Percentiles rank a stretch among this genome's conserved stretches.
phyloP scores from a whole-genome alignment of 2,329 filamentous ascomycete species.

The Thermoascus crustaceus region DNA sequence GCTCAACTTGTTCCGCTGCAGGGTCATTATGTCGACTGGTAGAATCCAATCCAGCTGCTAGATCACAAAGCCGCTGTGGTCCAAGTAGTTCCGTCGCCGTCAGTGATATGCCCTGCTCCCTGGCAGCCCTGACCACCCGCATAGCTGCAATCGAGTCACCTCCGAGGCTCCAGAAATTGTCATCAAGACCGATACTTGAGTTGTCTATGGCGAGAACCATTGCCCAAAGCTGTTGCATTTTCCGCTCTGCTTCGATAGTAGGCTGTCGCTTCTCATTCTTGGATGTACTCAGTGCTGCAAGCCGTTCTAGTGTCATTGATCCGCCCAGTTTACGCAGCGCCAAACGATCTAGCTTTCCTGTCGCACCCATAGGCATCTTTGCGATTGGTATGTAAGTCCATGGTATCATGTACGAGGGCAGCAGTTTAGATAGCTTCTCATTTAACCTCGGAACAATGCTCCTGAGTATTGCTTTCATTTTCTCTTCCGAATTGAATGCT shows the following conservation, averaged over 20 bases:
- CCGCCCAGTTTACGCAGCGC: constrained; percentile 1
- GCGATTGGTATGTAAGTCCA: neutral
- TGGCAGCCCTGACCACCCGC: constrained; percentile 14
- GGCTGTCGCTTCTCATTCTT: constrained; percentile 11
- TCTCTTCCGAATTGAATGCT: too few relatives aligned
- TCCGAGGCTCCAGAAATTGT: constrained; percentile 18
- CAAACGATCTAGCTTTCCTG: constrained; percentile 5
- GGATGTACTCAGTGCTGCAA: neutral
- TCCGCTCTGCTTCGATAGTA: constrained; percentile 1
- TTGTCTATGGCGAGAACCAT: constrained; percentile 9
- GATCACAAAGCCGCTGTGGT: too few relatives aligned
- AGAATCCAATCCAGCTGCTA: too few relatives aligned
- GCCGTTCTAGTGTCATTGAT: neutral
- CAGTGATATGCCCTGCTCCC: too few relatives aligned
- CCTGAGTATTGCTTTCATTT: too few relatives aligned
- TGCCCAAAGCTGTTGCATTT: constrained; percentile 17
- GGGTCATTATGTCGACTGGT: too few relatives aligned
- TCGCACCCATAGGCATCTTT: neutral
- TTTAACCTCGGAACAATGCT: neutral
- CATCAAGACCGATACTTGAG: constrained; percentile 19
- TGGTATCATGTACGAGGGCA: constrained; percentile 6
- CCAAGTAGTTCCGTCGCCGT: too few relatives aligned
- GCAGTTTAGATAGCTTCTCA: neutral
- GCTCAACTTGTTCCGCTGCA: too few relatives aligned
- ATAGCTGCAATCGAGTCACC: constrained; percentile 18